phyloP scores from a whole-genome alignment of 441 rosid genomes.

The Erysimum cheiri region DNA sequence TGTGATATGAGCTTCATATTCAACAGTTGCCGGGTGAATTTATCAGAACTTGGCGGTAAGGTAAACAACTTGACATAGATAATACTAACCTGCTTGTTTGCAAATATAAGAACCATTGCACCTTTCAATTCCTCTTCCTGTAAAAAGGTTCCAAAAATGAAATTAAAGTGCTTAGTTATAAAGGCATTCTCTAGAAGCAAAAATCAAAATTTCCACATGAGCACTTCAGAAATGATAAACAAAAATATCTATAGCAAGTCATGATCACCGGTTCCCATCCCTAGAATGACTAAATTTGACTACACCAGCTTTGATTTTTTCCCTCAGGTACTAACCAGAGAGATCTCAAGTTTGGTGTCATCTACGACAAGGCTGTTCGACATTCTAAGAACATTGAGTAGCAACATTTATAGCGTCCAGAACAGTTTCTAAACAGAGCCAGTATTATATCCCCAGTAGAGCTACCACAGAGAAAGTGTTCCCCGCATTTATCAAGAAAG shows the following conservation, averaged over 20 bases:
- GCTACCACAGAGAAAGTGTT: background rate
- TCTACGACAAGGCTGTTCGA: background rate
- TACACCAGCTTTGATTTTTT: background rate
- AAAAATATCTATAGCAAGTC: background rate
- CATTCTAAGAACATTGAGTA: background rate
- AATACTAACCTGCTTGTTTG: conserved; percentile 83
- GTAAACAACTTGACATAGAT: conserved; percentile 5
- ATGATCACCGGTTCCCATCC: background rate
- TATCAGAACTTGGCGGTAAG: background rate
- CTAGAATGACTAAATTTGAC: background rate
- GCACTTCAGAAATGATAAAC: background rate
- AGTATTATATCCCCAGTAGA: background rate
- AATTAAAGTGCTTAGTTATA: background rate
- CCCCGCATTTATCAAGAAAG: background rate
- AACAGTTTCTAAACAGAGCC: conserved; percentile 3
- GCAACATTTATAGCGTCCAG: background rate
- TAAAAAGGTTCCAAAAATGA: conserved; percentile 21
- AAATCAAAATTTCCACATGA: background rate
- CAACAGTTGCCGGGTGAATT: background rate
- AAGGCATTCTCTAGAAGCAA: background rate
- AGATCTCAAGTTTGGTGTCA: background rate
- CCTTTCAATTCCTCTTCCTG: conserved; percentile 90
- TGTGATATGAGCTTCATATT: background rate
- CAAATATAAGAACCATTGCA: conserved; percentile 80
- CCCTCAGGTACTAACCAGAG: background rate